These are phyloP conservation scores for Crocinoboletus sp. DNA, from an alignment of 1,284 basidiomycete genomes.

Conservation along the genomic window DNA sequence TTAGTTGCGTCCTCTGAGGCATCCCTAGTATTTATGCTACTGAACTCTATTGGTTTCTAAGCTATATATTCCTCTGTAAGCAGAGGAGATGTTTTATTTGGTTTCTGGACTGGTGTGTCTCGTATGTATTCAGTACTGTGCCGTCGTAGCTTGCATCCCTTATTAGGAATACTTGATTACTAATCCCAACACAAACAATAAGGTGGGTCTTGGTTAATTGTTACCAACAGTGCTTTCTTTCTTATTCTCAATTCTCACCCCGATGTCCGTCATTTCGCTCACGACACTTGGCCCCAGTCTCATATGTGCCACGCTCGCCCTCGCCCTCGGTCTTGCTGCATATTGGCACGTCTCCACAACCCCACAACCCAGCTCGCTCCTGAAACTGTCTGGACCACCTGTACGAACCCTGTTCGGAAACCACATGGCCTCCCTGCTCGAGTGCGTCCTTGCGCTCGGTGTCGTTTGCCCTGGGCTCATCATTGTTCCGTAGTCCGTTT, in stretches of 20 bases:
- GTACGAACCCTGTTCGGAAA: slow-evolving; percentile 44
- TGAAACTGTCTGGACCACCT: slow-evolving; percentile 55
- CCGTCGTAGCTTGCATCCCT: no score
- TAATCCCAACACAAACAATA: no score
- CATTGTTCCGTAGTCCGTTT: slow-evolving; percentile 42
- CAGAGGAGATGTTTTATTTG: no score
- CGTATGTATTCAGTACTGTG: no score
- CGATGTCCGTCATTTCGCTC: slow-evolving; percentile 2
- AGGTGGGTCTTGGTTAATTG: no score
- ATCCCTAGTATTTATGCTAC: no score
- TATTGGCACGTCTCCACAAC: slow-evolving; percentile 36
- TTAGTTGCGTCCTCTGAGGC: no score
- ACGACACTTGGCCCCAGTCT: slow-evolving; percentile 15
- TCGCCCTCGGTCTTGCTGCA: slow-evolving; percentile 25
- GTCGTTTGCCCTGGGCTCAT: slow-evolving; percentile 2
- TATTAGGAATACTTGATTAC: no score
- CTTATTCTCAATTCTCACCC: background rate
- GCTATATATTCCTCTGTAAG: no score
- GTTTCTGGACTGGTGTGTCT: no score
- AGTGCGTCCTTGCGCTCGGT: slow-evolving; percentile 39
- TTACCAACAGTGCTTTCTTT: no score
- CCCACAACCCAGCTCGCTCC: slow-evolving; percentile 48
- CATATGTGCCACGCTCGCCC: slow-evolving; percentile 21
- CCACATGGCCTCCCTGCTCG: slow-evolving; percentile 52
- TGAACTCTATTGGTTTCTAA: no score